A percentile compares a stretch with the other conserved stretches of the same genome.
phyloP scores from a whole-genome alignment of 2,329 filamentous ascomycete genomes.

The Berkeleyomyces rouxiae region DNA sequence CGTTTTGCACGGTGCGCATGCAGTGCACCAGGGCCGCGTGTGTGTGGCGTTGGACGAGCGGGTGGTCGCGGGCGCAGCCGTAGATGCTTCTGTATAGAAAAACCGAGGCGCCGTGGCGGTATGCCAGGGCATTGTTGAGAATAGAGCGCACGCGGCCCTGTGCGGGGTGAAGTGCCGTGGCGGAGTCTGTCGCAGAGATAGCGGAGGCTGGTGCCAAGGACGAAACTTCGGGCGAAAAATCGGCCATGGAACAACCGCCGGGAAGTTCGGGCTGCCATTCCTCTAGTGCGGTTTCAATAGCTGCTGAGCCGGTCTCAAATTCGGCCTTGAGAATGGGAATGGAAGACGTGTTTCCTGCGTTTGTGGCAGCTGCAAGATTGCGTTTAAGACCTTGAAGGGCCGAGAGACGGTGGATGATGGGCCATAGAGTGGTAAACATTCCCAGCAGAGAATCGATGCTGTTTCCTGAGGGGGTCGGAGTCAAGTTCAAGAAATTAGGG shows the following conservation, averaged over 20 bases:
- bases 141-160: constrained; percentile 35
- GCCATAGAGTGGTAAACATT: constrained; percentile 46
- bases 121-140: constrained; percentile 42
- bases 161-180: constrained; percentile 15
- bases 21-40: constrained; percentile 36
- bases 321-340: constrained; percentile 32
- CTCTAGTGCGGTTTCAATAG: constrained; percentile 37
- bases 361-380: constrained; percentile 31
- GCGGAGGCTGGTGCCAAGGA: not conserved
- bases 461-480: constrained; percentile 29
- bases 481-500: constrained; percentile 29
- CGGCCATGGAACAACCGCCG: constrained; percentile 20
- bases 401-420: constrained; percentile 43
- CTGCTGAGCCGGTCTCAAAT: constrained; percentile 33
- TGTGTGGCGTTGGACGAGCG: constrained; percentile 36
- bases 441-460: constrained; percentile 41
- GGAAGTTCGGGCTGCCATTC: constrained; percentile 39
- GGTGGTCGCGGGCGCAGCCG: constrained; percentile 28
- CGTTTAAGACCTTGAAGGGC: constrained; percentile 36
- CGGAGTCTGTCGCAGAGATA: not conserved
- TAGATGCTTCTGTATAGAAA: constrained; percentile 41
- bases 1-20: constrained; percentile 34
- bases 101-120: constrained; percentile 40
- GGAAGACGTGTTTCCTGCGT: constrained; percentile 27
- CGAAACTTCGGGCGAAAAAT: constrained; percentile 6